Conservation (phyloP, 345 rosid species). For the Ceriops zippeliana region DNA sequence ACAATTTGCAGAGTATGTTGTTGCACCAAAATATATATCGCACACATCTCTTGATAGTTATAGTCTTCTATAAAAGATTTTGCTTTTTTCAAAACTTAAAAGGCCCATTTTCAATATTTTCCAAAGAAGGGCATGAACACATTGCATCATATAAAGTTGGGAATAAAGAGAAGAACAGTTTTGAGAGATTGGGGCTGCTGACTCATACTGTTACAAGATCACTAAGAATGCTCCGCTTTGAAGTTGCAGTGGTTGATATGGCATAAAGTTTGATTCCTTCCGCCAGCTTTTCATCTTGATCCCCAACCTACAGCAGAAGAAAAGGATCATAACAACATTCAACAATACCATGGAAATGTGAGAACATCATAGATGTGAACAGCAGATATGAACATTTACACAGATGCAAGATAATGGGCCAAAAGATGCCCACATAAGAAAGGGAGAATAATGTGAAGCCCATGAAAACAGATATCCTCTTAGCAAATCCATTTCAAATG, state of each 20-base stretch:
- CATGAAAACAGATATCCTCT: too few relatives aligned
- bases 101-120: background rate
- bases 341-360: too few relatives aligned
- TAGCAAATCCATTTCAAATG: too few relatives aligned
- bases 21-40: too few relatives aligned
- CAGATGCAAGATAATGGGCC: too few relatives aligned
- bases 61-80: background rate
- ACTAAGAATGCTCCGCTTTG: conserved; percentile 78
- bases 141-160: too few relatives aligned
- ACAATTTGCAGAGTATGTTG: too few relatives aligned
- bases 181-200: background rate
- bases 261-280: conserved; percentile 95
- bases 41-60: too few relatives aligned
- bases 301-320: conserved; percentile 64
- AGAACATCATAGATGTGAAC: too few relatives aligned
- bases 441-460: too few relatives aligned
- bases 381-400: too few relatives aligned
- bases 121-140: background rate
- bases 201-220: conserved; percentile 80
- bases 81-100: background rate
- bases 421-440: too few relatives aligned
- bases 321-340: conserved; percentile 2
- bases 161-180: background rate
- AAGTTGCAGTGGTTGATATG: conserved; percentile 63
- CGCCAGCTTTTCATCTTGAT: conserved; percentile 86